Conservation (phyloP, 2,329 filamentous ascomycete genomes). For the Xylaria hypoxylon region DNA sequence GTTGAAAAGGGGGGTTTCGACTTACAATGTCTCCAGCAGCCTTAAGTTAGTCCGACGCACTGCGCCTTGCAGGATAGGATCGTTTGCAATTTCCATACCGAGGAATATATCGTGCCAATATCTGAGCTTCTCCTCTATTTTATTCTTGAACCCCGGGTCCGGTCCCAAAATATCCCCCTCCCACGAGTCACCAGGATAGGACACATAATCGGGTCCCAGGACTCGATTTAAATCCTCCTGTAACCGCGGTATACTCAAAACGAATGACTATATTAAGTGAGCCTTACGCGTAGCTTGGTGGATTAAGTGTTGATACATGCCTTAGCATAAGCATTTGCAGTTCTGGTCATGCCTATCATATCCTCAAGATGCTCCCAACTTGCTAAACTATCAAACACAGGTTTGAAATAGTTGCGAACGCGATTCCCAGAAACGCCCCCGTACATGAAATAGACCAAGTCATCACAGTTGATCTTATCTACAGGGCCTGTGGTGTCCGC, state of each 20-base stretch:
- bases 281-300: neutral
- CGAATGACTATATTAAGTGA: neutral
- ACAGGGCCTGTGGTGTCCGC: neutral
- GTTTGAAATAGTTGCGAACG: constrained; percentile 1
- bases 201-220: neutral
- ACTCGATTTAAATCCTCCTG: neutral
- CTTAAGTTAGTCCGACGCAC: neutral
- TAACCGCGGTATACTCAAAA: neutral
- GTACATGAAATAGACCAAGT: neutral
- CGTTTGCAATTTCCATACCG: neutral
- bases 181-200: neutral
- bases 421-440: neutral
- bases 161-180: neutral
- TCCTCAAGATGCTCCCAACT: neutral
- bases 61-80: neutral
- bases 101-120: neutral
- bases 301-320: neutral
- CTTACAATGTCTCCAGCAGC: neutral
- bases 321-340: neutral
- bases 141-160: neutral
- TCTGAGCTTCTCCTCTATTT: constrained; percentile 1
- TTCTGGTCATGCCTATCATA: neutral
- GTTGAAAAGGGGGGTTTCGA: neutral
- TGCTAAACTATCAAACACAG: neutral
- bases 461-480: neutral